A percentile compares a stretch with the other conserved stretches of the same genome.
These are phyloP conservation scores for Polyporus arcularius DNA, from an alignment of 768 basidiomycete species.

Conservation along the genomic window DNA sequence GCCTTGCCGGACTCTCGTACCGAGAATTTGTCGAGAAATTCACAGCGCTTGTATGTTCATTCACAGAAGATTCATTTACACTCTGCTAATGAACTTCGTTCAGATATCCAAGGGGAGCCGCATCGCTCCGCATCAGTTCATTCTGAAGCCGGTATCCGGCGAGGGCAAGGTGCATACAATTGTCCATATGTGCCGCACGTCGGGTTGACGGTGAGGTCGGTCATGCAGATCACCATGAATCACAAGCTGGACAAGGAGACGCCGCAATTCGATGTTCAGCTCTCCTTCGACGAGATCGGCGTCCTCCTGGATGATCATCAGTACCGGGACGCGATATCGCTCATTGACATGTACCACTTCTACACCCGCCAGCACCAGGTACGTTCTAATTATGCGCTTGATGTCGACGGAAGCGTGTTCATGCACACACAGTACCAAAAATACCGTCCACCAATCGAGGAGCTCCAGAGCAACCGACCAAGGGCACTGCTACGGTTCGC, in stretches of 20 bases:
- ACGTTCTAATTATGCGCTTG: conserved; percentile 16
- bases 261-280: conserved; percentile 84
- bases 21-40: conserved; percentile 74
- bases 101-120: conserved; percentile 55
- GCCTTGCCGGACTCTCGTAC: conserved; percentile 67
- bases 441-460: conserved; percentile 68
- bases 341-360: conserved; percentile 96
- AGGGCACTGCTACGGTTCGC: conserved; percentile 79
- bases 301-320: conserved; percentile 91
- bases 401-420: not conserved
- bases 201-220: conserved; percentile 1
- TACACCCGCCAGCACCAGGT: conserved; percentile 86
- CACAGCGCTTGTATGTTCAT: conserved; percentile 59
- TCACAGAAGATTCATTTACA: not conserved
- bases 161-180: conserved; percentile 73
- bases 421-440: conserved; percentile 66
- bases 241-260: conserved; percentile 70
- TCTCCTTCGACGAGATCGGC: conserved; percentile 92
- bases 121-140: conserved; percentile 77
- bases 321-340: conserved; percentile 89
- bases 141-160: conserved; percentile 93
- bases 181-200: not conserved
- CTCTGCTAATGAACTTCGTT: not conserved
- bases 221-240: conserved; percentile 72
- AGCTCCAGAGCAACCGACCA: conserved; percentile 59